phyloP scores from a whole-genome alignment of 805 yeast genomes.

The Cyberlindnera bimundalis region DNA sequence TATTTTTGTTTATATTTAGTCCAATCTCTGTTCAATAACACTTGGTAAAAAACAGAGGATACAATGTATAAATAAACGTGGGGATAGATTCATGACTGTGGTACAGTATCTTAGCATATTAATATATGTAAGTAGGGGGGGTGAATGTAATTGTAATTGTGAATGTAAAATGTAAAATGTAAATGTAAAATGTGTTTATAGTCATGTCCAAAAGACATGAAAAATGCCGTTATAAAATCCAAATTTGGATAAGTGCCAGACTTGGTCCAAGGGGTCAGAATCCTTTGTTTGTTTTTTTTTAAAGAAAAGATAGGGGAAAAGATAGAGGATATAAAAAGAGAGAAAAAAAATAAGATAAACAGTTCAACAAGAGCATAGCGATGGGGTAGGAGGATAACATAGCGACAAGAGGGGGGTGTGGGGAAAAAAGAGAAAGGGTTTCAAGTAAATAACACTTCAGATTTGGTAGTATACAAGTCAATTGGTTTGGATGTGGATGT shows the following conservation, averaged over 20 bases:
- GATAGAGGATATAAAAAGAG: not conserved
- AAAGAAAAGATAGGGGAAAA: not conserved
- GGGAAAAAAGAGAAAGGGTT: too few species aligned
- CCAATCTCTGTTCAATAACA: too few species aligned
- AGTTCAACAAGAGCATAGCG: not conserved
- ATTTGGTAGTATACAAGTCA: conserved; percentile 2
- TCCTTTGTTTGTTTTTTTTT: not conserved
- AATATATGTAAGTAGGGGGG: too few species aligned
- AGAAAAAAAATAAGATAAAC: not conserved
- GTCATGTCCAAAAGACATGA: not conserved
- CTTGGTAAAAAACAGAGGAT: not conserved
- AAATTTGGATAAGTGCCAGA: not conserved
- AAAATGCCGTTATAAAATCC: not conserved
- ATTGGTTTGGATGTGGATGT: not conserved
- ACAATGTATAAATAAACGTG: too few species aligned
- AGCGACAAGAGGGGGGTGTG: too few species aligned
- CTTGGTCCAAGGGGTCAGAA: not conserved
- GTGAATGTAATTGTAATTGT: not conserved
- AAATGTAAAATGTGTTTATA: too few species aligned
- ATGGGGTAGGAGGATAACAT: not conserved
- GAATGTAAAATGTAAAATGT: too few species aligned
- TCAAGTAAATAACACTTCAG: conserved; percentile 4
- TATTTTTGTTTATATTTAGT: too few species aligned
- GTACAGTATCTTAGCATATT: too few species aligned
- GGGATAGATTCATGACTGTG: conserved; percentile 2